These are phyloP conservation scores for Helicostylum pulchrum DNA, from an alignment of 192 early-diverging fungal genomes.

Conservation along the genomic window DNA sequence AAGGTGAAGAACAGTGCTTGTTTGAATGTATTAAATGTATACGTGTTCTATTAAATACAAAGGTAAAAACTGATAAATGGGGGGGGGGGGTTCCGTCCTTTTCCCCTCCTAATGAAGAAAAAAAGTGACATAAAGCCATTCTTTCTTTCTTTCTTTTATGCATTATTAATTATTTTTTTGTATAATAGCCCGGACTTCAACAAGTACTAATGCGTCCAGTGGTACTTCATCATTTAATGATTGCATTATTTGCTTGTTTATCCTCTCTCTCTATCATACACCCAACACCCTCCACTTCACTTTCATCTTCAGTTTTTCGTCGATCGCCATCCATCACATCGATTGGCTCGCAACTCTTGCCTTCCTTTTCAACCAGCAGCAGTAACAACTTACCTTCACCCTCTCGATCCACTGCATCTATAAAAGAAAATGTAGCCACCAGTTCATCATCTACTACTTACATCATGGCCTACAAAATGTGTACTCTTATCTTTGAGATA, in stretches of 20 bases:
- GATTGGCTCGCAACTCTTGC: slow-evolving; percentile 2
- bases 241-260: slow-evolving; percentile 11
- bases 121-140: slow-evolving; percentile 2
- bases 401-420: background rate
- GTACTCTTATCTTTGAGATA: slow-evolving; percentile 43
- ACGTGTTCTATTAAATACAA: slow-evolving; percentile 46
- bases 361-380: background rate
- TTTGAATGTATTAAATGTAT: slow-evolving; percentile 52
- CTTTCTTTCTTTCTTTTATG: background rate
- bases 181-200: slow-evolving; percentile 39
- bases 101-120: slow-evolving; percentile 1
- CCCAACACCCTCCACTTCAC: background rate
- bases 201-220: slow-evolving; percentile 36
- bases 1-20: slow-evolving; percentile 43
- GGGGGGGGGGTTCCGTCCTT: background rate
- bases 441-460: background rate
- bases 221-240: slow-evolving; percentile 18
- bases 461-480: slow-evolving; percentile 33
- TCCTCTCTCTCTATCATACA: background rate
- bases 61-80: slow-evolving; percentile 29
- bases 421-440: background rate
- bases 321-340: slow-evolving; percentile 6
- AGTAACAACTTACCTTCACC: slow-evolving; percentile 2
- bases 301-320: slow-evolving; percentile 4
- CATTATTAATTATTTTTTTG: background rate